Evolutionary conservation across 345 rosid genomes (phyloP).

Genomic region (Salix udensis): DNA sequence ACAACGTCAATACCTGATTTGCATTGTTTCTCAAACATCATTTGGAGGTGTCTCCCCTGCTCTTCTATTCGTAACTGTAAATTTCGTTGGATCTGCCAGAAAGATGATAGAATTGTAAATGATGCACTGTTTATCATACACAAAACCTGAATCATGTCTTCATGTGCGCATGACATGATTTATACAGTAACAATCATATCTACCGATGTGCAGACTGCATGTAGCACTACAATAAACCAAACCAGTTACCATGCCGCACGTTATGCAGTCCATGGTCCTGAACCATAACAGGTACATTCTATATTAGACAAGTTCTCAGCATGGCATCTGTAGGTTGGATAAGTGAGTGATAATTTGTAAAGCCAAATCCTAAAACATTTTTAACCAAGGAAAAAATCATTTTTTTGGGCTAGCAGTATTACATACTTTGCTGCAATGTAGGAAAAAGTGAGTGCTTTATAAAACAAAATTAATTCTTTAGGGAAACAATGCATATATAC

Average conservation of each 20-base stretch:
- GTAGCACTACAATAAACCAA: neutral
- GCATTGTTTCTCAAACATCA: slow-evolving; percentile 92
- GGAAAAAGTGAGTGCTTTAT: too few relatives aligned
- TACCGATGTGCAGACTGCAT: neutral
- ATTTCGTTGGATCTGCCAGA: slow-evolving; percentile 74
- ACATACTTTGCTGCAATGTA: too few relatives aligned
- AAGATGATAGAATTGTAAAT: neutral
- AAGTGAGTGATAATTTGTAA: neutral
- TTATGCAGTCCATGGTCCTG: too few relatives aligned
- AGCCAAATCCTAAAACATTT: neutral
- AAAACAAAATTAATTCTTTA: too few relatives aligned
- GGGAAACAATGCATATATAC: too few relatives aligned
- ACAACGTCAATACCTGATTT: slow-evolving; percentile 47
- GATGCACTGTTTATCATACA: neutral
- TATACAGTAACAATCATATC: neutral
- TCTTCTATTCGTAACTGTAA: slow-evolving; percentile 93
- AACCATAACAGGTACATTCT: neutral
- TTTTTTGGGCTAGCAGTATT: too few relatives aligned
- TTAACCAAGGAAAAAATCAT: neutral
- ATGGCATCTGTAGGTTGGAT: neutral
- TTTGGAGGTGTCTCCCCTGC: slow-evolving; percentile 88
- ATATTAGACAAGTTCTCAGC: neutral
- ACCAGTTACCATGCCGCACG: neutral
- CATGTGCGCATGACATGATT: too few relatives aligned
- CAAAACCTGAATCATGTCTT: neutral